phyloP scores from a whole-genome alignment of 1,139 yeast species.

The Debaryomyces coudertii region DNA sequence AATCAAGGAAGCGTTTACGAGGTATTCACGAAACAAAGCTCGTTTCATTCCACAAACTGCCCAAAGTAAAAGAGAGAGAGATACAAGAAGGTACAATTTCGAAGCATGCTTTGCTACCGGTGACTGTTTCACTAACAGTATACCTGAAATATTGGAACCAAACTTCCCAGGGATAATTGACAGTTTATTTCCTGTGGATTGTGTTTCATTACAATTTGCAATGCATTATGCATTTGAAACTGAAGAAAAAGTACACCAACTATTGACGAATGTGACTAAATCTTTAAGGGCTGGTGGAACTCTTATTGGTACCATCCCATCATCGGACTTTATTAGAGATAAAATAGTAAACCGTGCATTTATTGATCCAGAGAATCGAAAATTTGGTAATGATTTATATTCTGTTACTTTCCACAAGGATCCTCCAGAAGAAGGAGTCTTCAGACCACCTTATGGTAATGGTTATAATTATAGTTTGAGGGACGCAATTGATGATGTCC shows the following conservation, averaged over 20 bases:
- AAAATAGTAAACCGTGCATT: slow-evolving; percentile 52
- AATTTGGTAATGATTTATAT: slow-evolving; percentile 87
- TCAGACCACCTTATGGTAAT: slow-evolving; percentile 81
- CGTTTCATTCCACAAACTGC: slow-evolving; percentile 34
- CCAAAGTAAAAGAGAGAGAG: slow-evolving; percentile 37
- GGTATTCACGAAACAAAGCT: slow-evolving; percentile 58
- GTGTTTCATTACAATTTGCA: slow-evolving; percentile 88
- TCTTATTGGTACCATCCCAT: slow-evolving; percentile 93
- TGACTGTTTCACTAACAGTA: slow-evolving; percentile 75
- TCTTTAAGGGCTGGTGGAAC: slow-evolving; percentile 80
- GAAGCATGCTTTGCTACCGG: slow-evolving; percentile 89
- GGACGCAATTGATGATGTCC: slow-evolving; percentile 96
- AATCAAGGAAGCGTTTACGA: slow-evolving; percentile 76
- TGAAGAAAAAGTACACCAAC: slow-evolving; percentile 73
- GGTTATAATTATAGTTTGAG: slow-evolving; percentile 77
- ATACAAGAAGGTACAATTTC: slow-evolving; percentile 53
- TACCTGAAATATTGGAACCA: slow-evolving; percentile 75
- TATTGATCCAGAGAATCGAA: slow-evolving; percentile 51
- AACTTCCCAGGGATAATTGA: slow-evolving; percentile 53
- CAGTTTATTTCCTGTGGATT: slow-evolving; percentile 80
- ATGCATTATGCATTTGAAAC: slow-evolving; percentile 92
- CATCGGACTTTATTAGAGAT: slow-evolving; percentile 77
- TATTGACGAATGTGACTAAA: slow-evolving; percentile 74
- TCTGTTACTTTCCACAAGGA: slow-evolving; percentile 75
- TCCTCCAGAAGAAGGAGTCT: slow-evolving; percentile 74